Evolutionary conservation across 2,329 filamentous ascomycete species (phyloP).

Genomic region (Aspergillus awamori): DNA sequence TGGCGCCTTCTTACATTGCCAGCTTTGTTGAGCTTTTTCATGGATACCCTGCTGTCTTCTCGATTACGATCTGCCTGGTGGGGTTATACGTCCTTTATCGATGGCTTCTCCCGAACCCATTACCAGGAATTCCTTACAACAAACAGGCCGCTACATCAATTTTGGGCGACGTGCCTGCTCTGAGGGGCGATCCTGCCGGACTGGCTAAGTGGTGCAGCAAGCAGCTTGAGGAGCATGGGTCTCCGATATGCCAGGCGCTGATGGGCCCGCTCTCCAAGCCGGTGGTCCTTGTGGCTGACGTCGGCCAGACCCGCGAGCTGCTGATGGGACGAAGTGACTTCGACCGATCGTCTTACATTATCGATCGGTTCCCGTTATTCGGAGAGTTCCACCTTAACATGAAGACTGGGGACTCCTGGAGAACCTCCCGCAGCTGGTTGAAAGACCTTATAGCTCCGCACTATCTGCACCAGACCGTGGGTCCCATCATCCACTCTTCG

Average conservation of each 20-base stretch:
- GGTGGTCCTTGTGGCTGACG: constrained; percentile 44
- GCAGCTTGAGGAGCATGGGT: constrained; percentile 30
- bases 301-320: constrained; percentile 24
- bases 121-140: constrained; percentile 3
- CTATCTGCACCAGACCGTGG: constrained; percentile 24
- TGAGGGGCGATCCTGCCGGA: not conserved
- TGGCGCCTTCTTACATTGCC: too few species aligned
- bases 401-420: not conserved
- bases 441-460: constrained; percentile 29
- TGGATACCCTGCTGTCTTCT: too few species aligned
- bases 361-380: not conserved
- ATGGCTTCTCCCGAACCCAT: not conserved
- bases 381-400: not conserved
- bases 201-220: constrained; percentile 9
- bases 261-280: constrained; percentile 49
- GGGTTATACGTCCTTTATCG: not conserved
- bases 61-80: not conserved
- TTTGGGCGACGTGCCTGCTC: not conserved
- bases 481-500: not conserved
- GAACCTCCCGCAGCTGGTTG: constrained; percentile 27
- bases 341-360: constrained; percentile 11
- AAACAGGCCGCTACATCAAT: not conserved
- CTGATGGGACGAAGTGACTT: constrained; percentile 25
- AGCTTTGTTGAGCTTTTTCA: too few species aligned
- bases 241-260: constrained; percentile 53